These are phyloP conservation scores for Euphorbia tirucalli DNA, from an alignment of 345 rosid species.

Conservation along the genomic window DNA sequence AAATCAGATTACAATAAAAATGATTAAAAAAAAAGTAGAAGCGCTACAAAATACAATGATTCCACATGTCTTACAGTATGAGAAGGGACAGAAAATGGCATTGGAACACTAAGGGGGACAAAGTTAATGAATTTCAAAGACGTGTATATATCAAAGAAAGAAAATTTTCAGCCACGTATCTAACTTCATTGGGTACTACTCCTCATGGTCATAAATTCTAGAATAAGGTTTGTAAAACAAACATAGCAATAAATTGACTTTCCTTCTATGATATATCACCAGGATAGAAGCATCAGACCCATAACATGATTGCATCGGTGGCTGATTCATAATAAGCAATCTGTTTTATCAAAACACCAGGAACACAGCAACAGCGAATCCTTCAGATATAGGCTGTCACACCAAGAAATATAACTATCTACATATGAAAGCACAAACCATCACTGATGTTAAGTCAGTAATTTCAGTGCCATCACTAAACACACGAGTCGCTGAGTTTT, in stretches of 20 bases:
- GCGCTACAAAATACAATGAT: not conserved
- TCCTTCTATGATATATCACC: not conserved
- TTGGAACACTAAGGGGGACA: not conserved
- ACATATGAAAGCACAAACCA: not conserved
- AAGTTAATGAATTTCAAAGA: not conserved
- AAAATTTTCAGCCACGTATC: not conserved
- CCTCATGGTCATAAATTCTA: not conserved
- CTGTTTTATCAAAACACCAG: not conserved
- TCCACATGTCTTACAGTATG: not conserved
- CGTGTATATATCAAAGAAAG: not conserved
- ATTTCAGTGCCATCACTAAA: not conserved
- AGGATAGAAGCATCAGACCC: not conserved
- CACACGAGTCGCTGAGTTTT: not conserved
- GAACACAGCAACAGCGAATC: not conserved
- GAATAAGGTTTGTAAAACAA: not conserved
- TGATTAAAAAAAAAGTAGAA: not conserved
- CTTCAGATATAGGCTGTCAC: not conserved
- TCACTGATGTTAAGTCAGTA: not conserved
- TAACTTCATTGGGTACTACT: not conserved
- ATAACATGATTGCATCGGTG: not conserved
- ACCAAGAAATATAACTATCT: not conserved
- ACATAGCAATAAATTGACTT: not conserved
- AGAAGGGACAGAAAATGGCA: not conserved
- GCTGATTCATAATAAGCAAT: not conserved
- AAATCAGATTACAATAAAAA: not conserved